Evolutionary conservation across 2,329 filamentous ascomycete species (phyloP).

Genomic region (Trichoderma aggressivum): DNA sequence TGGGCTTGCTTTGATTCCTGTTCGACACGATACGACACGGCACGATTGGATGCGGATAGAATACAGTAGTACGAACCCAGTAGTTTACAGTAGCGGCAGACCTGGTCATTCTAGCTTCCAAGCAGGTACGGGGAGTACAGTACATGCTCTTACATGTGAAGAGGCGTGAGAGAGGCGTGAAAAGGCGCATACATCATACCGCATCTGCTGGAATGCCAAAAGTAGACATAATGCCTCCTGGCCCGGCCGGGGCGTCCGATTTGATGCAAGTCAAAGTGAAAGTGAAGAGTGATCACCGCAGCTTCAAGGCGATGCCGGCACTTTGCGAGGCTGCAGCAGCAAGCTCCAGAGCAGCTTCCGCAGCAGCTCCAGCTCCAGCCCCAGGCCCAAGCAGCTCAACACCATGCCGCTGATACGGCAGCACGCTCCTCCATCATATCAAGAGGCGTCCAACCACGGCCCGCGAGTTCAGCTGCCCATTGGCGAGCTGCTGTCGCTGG

Average conservation of each 20-base stretch:
- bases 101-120: neutral
- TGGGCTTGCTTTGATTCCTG: neutral
- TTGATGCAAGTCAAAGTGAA: neutral
- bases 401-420: neutral
- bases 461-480: constrained; percentile 11
- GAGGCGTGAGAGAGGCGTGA: neutral
- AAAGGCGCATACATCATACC: neutral
- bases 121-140: neutral
- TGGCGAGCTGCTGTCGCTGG: constrained; percentile 1
- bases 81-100: neutral
- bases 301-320: constrained; percentile 3
- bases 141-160: neutral
- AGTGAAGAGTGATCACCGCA: no score
- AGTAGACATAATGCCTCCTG: constrained; percentile 3
- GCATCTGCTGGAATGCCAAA: constrained; percentile 3
- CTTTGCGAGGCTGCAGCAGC: neutral
- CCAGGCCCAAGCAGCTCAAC: neutral
- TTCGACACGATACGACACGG: neutral
- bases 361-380: constrained; percentile 1
- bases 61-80: neutral
- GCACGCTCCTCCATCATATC: constrained; percentile 12
- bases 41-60: neutral
- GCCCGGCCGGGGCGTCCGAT: constrained; percentile 10
- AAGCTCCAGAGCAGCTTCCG: neutral
- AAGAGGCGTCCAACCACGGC: constrained; percentile 12